phyloP scores from a whole-genome alignment of 495 filamentous ascomycete genomes.

The Acidomyces sp. region DNA sequence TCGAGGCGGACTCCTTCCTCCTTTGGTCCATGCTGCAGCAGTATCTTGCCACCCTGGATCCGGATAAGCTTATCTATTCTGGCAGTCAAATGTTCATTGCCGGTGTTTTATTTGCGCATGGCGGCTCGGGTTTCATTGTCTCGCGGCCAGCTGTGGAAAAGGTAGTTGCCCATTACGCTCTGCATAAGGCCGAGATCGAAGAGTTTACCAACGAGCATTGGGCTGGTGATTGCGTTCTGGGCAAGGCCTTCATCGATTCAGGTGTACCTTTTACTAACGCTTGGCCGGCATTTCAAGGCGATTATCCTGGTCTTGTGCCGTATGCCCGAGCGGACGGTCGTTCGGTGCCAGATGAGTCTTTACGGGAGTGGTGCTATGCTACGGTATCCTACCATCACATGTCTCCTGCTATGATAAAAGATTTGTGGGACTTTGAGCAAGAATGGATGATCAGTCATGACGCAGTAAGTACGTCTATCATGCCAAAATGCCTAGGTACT shows the following conservation, averaged over 20 bases:
- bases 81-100: slow-evolving; percentile 28
- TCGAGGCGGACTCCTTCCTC: slow-evolving; percentile 55
- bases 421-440: slow-evolving; percentile 15
- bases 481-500: no score
- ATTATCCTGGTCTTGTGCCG: no score
- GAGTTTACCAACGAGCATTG: slow-evolving; percentile 9
- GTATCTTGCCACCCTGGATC: slow-evolving; percentile 40
- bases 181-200: slow-evolving; percentile 6
- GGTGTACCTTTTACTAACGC: slow-evolving; percentile 6
- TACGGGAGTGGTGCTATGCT: slow-evolving; percentile 12
- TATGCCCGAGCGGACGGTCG: neutral
- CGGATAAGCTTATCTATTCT: slow-evolving; percentile 37
- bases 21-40: slow-evolving; percentile 48
- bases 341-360: slow-evolving; percentile 1
- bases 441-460: slow-evolving; percentile 1
- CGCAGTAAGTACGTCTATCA: neutral
- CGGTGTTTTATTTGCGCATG: slow-evolving; percentile 41
- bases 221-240: slow-evolving; percentile 16
- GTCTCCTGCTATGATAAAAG: slow-evolving; percentile 1
- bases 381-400: slow-evolving; percentile 15
- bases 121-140: slow-evolving; percentile 40
- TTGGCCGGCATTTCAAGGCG: slow-evolving; percentile 15
- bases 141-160: slow-evolving; percentile 35
- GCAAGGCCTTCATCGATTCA: slow-evolving; percentile 5
- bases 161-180: slow-evolving; percentile 2